Conservation (phyloP, 108 stramenopile genomes). For the Aurantiochytrium sp. region DNA sequence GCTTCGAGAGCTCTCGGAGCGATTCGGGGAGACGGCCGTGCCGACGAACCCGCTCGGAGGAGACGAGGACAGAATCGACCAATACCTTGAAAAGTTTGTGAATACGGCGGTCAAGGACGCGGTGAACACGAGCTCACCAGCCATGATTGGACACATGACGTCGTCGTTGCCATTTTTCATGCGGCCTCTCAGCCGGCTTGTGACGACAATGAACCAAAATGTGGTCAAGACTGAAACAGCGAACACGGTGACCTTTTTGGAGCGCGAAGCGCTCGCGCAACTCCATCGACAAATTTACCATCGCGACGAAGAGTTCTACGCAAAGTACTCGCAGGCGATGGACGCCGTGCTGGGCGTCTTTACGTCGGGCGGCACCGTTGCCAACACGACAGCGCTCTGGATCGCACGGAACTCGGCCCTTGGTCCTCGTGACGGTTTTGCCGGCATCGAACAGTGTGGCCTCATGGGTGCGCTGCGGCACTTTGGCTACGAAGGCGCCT, state of each 20-base stretch:
- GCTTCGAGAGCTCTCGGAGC: neutral
- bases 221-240: neutral
- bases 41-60: neutral
- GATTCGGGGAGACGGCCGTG: neutral
- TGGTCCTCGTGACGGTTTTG: neutral
- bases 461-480: neutral
- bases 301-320: neutral
- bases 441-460: neutral
- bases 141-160: conserved; percentile 11
- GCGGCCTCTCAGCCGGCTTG: neutral
- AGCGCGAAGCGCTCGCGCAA: conserved; percentile 14
- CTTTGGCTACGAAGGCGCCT: neutral
- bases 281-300: neutral
- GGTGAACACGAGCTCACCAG: neutral
- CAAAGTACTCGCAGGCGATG: neutral
- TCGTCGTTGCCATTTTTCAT: neutral
- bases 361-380: neutral
- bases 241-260: neutral
- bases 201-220: conserved; percentile 4
- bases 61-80: neutral
- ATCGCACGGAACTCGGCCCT: neutral
- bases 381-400: neutral
- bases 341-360: conserved; percentile 2
- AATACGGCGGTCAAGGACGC: neutral
- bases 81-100: neutral